Evolutionary conservation across 1,139 yeast species (phyloP).

Genomic region (Barnettozyma hawaiiensis): DNA sequence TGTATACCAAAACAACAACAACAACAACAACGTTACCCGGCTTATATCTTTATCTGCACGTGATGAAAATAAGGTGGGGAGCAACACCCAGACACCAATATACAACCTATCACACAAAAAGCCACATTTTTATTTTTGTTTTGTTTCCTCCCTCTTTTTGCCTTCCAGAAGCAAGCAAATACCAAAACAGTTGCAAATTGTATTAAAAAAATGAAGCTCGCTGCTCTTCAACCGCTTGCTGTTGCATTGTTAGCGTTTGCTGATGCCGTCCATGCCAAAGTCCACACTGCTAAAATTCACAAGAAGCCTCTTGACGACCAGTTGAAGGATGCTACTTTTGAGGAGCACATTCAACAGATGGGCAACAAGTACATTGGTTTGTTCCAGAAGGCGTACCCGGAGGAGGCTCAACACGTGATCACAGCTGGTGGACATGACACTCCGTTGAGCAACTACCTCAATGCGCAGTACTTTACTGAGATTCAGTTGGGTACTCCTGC

Average conservation of each 20-base stretch:
- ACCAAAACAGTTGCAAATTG: not conserved
- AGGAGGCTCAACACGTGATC: slow-evolving; percentile 21
- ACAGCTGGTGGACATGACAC: slow-evolving; percentile 47
- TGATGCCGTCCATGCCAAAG: slow-evolving; percentile 60
- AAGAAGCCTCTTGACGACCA: slow-evolving; percentile 61
- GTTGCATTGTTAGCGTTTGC: slow-evolving; percentile 42
- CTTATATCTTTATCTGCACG: not conserved
- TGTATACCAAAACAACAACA: too few species aligned
- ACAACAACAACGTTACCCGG: slow-evolving; percentile 3
- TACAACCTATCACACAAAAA: not conserved
- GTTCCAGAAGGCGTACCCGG: slow-evolving; percentile 43
- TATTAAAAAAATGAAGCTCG: slow-evolving; percentile 35
- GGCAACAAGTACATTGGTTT: slow-evolving; percentile 64
- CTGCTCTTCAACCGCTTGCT: slow-evolving; percentile 70
- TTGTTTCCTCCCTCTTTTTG: not conserved
- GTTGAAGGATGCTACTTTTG: slow-evolving; percentile 52
- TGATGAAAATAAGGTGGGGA: not conserved
- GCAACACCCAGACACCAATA: slow-evolving; percentile 6
- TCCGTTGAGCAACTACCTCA: slow-evolving; percentile 86
- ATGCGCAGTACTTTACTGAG: slow-evolving; percentile 93
- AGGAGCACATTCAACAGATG: slow-evolving; percentile 62
- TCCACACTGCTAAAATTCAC: slow-evolving; percentile 55
- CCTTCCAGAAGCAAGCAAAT: not conserved
- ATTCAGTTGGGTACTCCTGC: slow-evolving; percentile 88
- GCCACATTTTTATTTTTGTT: too few species aligned